phyloP scores from a whole-genome alignment of 1,284 basidiomycete genomes.

The Ustilago esculenta region DNA sequence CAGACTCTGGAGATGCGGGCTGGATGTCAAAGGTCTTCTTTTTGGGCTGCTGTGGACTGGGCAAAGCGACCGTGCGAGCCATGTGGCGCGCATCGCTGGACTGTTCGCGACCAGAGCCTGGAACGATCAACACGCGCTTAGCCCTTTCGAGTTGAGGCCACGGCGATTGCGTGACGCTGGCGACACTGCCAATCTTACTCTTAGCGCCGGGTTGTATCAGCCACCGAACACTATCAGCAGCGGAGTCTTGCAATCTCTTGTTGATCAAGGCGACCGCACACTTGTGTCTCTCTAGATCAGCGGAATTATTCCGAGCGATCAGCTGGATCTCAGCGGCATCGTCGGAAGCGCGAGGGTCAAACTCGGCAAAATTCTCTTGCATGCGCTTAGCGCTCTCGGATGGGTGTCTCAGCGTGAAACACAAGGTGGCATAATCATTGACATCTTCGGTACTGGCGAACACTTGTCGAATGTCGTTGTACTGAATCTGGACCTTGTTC shows the following conservation, averaged over 20 bases:
- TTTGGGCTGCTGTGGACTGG: neutral
- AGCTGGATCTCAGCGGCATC: slow-evolving; percentile 19
- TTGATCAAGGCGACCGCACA: neutral
- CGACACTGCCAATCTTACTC: slow-evolving; percentile 5
- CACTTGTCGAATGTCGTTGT: slow-evolving; percentile 15
- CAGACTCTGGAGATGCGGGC: slow-evolving; percentile 17
- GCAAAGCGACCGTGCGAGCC: neutral
- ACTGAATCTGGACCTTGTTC: slow-evolving; percentile 7
- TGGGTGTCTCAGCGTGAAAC: slow-evolving; percentile 5
- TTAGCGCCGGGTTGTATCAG: slow-evolving; percentile 5
- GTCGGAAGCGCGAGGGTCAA: slow-evolving; percentile 25
- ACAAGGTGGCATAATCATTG: neutral
- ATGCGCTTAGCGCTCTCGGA: slow-evolving; percentile 9
- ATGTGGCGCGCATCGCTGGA: neutral
- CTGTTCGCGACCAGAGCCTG: slow-evolving; percentile 7
- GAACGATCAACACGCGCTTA: slow-evolving; percentile 19
- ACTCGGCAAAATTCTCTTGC: slow-evolving; percentile 13
- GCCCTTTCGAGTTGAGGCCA: neutral
- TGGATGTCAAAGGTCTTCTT: slow-evolving; percentile 33
- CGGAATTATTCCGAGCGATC: slow-evolving; percentile 5
- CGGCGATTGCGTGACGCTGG: neutral
- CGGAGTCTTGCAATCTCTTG: neutral
- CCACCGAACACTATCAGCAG: neutral
- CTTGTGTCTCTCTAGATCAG: slow-evolving; percentile 1
- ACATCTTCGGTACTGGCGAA: slow-evolving; percentile 6